Evolutionary conservation across 768 basidiomycete species (phyloP).

Genomic region (Agrocybe chaxingu): DNA sequence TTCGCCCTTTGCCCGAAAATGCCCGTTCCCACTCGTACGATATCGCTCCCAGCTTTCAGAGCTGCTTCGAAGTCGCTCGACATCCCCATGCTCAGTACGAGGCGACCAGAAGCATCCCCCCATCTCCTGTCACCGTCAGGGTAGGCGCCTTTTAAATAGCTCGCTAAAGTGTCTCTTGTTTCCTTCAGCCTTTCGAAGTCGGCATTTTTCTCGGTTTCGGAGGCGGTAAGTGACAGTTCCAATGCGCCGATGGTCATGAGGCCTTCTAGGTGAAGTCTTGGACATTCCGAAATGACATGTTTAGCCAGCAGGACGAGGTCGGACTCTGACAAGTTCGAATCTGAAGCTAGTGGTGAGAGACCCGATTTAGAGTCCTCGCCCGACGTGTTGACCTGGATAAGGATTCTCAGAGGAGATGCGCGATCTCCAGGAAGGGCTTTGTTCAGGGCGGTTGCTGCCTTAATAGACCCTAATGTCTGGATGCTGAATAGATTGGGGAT

Average conservation of each 20-base stretch:
- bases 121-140: constrained; percentile 26
- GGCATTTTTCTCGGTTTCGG: constrained; percentile 43
- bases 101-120: constrained; percentile 46
- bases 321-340: constrained; percentile 28
- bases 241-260: constrained; percentile 97
- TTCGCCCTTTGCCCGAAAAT: constrained; percentile 78
- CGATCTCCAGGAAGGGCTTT: constrained; percentile 64
- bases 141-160: constrained; percentile 32
- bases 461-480: constrained; percentile 82
- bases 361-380: constrained; percentile 92
- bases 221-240: constrained; percentile 57
- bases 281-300: constrained; percentile 71
- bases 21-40: constrained; percentile 87
- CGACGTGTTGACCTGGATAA: constrained; percentile 95
- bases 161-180: constrained; percentile 59
- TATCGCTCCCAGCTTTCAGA: constrained; percentile 76
- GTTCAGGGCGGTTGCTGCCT: constrained; percentile 77
- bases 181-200: constrained; percentile 74
- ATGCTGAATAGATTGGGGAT: constrained; percentile 86
- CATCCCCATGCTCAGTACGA: constrained; percentile 94
- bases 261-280: constrained; percentile 72
- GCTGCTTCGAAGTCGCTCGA: constrained; percentile 92
- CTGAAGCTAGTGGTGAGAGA: constrained; percentile 51
- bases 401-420: constrained; percentile 64
- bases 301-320: constrained; percentile 67